These are phyloP conservation scores for Metschnikowia anglica DNA, from an alignment of 805 yeast species.

Conservation along the genomic window DNA sequence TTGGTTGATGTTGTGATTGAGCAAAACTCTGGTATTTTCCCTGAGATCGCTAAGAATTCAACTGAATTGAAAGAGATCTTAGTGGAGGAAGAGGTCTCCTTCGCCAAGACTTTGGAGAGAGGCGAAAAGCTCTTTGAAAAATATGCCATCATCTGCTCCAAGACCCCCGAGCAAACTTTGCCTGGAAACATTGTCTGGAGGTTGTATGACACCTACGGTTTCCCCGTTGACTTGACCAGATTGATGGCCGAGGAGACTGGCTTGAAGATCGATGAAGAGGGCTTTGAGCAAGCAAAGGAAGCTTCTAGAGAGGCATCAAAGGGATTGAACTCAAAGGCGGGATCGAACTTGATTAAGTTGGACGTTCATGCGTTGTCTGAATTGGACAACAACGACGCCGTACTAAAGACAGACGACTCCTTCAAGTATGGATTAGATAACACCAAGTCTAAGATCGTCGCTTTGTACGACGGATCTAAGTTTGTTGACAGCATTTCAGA, in stretches of 20 bases:
- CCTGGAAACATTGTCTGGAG: conserved; percentile 98
- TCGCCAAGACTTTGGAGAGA: conserved; percentile 92
- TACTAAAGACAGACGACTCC: conserved; percentile 82
- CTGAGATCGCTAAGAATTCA: conserved; percentile 76
- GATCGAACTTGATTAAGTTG: conserved; percentile 65
- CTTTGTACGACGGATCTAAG: conserved; percentile 63
- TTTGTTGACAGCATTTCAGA: conserved; percentile 52
- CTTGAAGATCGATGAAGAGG: conserved; percentile 85
- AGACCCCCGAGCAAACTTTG: conserved; percentile 69
- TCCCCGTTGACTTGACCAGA: conserved; percentile 97
- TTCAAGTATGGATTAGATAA: conserved; percentile 74
- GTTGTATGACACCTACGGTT: conserved; percentile 96
- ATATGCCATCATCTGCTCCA: conserved; percentile 80
- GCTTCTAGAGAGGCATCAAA: conserved; percentile 94
- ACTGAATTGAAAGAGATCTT: conserved; percentile 82
- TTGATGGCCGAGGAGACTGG: conserved; percentile 99
- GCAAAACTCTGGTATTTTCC: conserved; percentile 86
- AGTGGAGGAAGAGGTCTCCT: conserved; percentile 94
- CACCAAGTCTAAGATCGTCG: conserved; percentile 65
- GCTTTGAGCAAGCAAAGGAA: conserved; percentile 85
- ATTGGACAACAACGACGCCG: conserved; percentile 54
- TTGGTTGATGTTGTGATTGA: conserved; percentile 90
- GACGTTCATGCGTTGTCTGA: conserved; percentile 88
- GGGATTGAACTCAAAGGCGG: conserved; percentile 66
- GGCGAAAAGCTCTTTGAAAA: conserved; percentile 96